phyloP scores from a whole-genome alignment of 495 filamentous ascomycete species.

The Hypoxylon lienhwacheense region DNA sequence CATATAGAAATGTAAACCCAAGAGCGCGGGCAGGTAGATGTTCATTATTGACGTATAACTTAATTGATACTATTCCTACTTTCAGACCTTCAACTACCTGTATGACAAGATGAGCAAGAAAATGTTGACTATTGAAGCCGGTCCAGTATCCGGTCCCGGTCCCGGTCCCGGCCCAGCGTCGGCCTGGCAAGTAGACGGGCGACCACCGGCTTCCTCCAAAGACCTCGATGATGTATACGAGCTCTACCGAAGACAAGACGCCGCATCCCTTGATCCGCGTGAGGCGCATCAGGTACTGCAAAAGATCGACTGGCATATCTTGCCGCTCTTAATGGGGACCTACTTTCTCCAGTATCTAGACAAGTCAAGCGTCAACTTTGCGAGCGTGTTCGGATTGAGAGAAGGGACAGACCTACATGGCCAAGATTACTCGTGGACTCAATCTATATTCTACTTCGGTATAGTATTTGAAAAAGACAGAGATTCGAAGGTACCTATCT shows the following conservation, averaged over 20 bases:
- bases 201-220: conserved; percentile 26
- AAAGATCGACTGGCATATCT: conserved; percentile 57
- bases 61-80: neutral
- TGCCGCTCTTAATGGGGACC: conserved; percentile 59
- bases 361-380: conserved; percentile 63
- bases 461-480: neutral
- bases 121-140: conserved; percentile 1
- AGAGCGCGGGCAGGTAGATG: no score
- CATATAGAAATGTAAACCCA: no score
- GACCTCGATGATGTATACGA: conserved; percentile 53
- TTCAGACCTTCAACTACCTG: neutral
- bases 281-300: conserved; percentile 55
- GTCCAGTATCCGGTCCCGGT: neutral
- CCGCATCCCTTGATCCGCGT: conserved; percentile 41
- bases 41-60: neutral
- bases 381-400: conserved; percentile 60
- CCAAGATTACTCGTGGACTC: conserved; percentile 62
- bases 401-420: conserved; percentile 54
- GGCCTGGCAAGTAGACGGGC: neutral
- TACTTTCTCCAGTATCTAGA: conserved; percentile 62
- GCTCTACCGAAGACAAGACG: conserved; percentile 46
- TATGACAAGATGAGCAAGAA: conserved; percentile 13
- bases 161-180: neutral
- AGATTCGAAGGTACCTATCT: neutral
- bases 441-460: conserved; percentile 62